Base-by-base conservation (phyloP, 2,329 filamentous ascomycete species). In the Phialophora chinensis region DNA sequence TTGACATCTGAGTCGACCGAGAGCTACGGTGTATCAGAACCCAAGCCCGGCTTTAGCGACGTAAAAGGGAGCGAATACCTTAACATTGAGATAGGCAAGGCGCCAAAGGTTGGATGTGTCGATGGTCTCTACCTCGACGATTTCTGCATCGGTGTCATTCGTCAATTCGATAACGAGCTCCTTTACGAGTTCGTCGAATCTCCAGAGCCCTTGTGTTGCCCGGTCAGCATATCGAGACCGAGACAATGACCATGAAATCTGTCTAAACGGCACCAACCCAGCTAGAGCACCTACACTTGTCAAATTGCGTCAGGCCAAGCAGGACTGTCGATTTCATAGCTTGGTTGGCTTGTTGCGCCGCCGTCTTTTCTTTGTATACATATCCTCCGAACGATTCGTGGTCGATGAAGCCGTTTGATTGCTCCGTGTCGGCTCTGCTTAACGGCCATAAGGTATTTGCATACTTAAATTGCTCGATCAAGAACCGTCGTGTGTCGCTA, bases 401-500 rank as follows among this genome's bases (percentile, higher is more conserved):
- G 33, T 57, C 20, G 38, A 31, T 42, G 47, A 60, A 49, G 23
- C 60, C 29, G 11, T 60, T 38, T 20, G 55, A 54, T 42, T 61
- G 54, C 12, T 60, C 53, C 8, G 8, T 23, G 23, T 65, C 62
- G 11, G 55, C 38, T 58, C 27, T 33, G 38, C 23, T 56, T 31
- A 65, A n/a, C 7, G 25, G 25, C 7, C 49, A 49, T 29, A 53
- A n/a, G 2, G 42, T 42, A 42, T 38, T 56, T 17, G 55, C 55
- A 11, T 33, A 35, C 17, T 49, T 60, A 31, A 57, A 65, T 20
- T 38, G 35, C 33, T 65, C 55, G 38, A 60, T 60, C 17, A 60
- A 17, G 44, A 65, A 65, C 55, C 50, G 55, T 23, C 62, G 62
- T 17, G 62, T n/a, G 55, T 65, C 62, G 31, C 62, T 65, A 52